Base-by-base conservation (phyloP, 495 filamentous ascomycete genomes). In the Penicillium silybi region DNA sequence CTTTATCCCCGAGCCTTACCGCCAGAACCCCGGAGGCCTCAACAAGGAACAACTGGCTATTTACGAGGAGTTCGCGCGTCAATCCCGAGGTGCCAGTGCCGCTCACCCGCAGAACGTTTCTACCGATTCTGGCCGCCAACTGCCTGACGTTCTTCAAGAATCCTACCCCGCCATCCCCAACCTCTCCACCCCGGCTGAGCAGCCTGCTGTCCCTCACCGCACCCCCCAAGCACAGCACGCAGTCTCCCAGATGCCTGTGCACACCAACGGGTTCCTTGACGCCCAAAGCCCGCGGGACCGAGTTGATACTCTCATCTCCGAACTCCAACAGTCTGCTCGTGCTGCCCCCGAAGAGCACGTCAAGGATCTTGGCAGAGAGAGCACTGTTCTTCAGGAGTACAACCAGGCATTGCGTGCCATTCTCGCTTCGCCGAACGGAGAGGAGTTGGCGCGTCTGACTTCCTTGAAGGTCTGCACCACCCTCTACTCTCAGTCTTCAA, bases 21-120 rank as follows among this genome's bases (percentile, higher is more conserved):
- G 91, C 52, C 80, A 93, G 59, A 81, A 82, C 40, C 81, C 85
- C 13, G 81, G 80, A 35, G 93, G 95, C 6, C 74, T 99, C 26
- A 97, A 95, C 57, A 78, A 85, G 42, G 89, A 96, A 58, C 93
- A 99, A 64, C 81, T 97, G 74, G 88, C 87, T 13, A 92, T 99
- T 39, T 99, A 97, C 57, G 89, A 95, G 53, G 90, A 96, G 40
- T 99, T 99, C 68, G 89, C 88, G 5, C 80, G 90, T 39, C 88
- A 92, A 62, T 81, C 86, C 9, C 83, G 89, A 25, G 80, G 78
- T 15, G 73, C 82, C 1, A 57, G 46, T 41, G 50, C 79, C 6
- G 73, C 67, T 50, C 83, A 85, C 57, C 67, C 68, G n/a, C 78
- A 76, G 50, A 82, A 68, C 53, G 68, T 73, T 18, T 82, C 83